Evolutionary conservation across 2,329 filamentous ascomycete genomes (phyloP), one percentile per base, ranked within the genome.

Genomic region (Colletotrichum cereale): DNA sequence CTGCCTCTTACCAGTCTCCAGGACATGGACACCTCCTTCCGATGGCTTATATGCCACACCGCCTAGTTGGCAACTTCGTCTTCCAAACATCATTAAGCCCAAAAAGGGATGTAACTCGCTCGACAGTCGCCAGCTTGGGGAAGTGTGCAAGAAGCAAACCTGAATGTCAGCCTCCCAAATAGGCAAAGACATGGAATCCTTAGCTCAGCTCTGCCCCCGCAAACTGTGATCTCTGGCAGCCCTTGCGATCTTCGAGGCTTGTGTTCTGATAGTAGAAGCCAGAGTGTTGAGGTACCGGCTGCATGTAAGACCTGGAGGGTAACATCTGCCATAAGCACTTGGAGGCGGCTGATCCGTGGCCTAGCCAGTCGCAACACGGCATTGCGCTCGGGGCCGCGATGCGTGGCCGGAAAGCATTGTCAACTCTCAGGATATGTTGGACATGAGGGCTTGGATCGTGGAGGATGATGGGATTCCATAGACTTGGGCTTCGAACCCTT

Each of bases 241-340:
- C 5, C 24, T 34, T 36, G 34, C 31, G 16, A n/a, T 69, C 44
- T 24, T 24, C n/a, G 31, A 12, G 31, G 38, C 50, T 50, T 8
- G 24, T 62, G 2, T 40, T 6, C 18, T 21, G 5, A 26, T 38
- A 57, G 40, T 34, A 34, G 56, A 40, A n/a, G 26, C 18, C 40
- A 21, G 16, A 71, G 67, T 42, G 52, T 56, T 29, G 56, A 56
- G 52, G 34, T 36, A 40, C 47, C 24, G 11, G 57, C 58, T 71
- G 69, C 69, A 69, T 34, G 67, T 71, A 47, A 63, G 69, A 60
- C 53, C 67, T 50, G 40, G 40, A 56, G 44, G 69, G 57, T 71
- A 64, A 55, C 65, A 71, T 71, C 65, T 67, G 65, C 58, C 65
- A 68, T 71, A 71, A 71, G 69, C 69, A 64, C 69, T 71, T 71